Evolutionary conservation across 2,329 filamentous ascomycete genomes (phyloP), one percentile per base, ranked within the genome.

Genomic region (Tolypocladium guangdongense): DNA sequence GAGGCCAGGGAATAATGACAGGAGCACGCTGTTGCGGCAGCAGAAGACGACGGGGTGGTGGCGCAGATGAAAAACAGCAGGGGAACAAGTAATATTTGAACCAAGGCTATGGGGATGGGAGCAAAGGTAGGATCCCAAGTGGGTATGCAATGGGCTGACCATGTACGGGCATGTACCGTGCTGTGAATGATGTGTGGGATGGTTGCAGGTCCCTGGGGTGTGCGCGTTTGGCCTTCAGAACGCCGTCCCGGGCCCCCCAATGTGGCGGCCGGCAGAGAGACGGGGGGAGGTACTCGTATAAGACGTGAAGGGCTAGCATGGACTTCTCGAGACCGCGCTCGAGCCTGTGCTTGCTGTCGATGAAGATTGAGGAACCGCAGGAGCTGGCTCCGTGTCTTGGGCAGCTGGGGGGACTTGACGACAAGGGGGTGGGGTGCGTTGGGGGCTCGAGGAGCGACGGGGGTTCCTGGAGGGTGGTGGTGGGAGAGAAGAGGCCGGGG

Each of bases 111-210:
- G 64, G 64, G 58, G 61, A 63, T 60, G 56, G 60, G 57, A 60
- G 54, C 61, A 58, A 60, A 52, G 62, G 66, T 65, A 61, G 64
- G 66, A 68, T 65, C 60, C 59, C 56, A 58, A 63, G 66, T 68
- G 67, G 67, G 57, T 66, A 63, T 61, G 58, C 55, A 54, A 66
- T 60, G 59, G 64, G 63, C 65, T 64, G 66, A 63, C 63, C 59
- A 58, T 61, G 60, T 59, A 64, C n/a, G n/a, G n/a, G n/a, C n/a
- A n/a, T 60, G 62, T 56, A 57, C 52, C 39, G 54, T 38, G 22
- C 46, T 46, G 49, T 20, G 32, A 36, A 18, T 35, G 36, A 51
- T 45, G 49, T 41, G 50, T 41, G 50, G 43, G 33, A 33, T 16
- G 46, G 33, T 49, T 36, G 47, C 32, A 37, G 32, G 51, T 50